These are phyloP conservation scores for Rosa rugosa DNA, from an alignment of 306 rosid species.

Conservation along the genomic window DNA sequence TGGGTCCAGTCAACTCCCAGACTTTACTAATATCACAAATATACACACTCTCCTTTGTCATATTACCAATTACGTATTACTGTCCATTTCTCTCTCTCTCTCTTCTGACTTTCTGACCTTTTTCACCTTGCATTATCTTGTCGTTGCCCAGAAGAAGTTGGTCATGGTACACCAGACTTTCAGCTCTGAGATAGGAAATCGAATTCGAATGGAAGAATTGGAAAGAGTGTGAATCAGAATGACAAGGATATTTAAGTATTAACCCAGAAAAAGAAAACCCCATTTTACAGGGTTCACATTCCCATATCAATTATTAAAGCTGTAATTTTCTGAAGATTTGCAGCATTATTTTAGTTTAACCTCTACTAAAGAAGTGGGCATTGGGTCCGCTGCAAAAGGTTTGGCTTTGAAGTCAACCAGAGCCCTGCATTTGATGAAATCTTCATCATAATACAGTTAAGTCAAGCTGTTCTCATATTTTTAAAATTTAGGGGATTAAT, in stretches of 20 bases:
- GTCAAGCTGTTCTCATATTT: not conserved
- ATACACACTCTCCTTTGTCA: constrained; percentile 14
- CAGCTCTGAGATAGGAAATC: constrained; percentile 25
- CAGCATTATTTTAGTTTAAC: not conserved
- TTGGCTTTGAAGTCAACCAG: constrained; percentile 46
- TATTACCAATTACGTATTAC: constrained; percentile 9
- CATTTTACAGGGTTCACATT: constrained; percentile 22
- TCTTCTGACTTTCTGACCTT: constrained; percentile 19
- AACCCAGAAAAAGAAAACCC: not conserved
- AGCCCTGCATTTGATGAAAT: constrained; percentile 29
- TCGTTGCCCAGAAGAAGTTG: constrained; percentile 20
- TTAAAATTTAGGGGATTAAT: constrained; percentile 13
- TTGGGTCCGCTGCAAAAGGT: constrained; percentile 51
- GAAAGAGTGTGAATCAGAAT: constrained; percentile 33
- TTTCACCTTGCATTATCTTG: constrained; percentile 17
- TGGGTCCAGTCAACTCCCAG: not conserved
- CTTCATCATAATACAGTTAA: not conserved
- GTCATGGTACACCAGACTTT: constrained; percentile 4
- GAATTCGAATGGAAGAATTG: constrained; percentile 37
- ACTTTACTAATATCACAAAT: not conserved
- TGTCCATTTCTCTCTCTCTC: not conserved
- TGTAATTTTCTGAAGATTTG: not conserved
- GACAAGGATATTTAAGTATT: constrained; percentile 14
- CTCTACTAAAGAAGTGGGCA: constrained; percentile 30
- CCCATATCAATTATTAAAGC: constrained; percentile 15